A percentile compares a stretch with the other conserved stretches of the same genome.
Conservation (phyloP, 176 grass and related monocot species). For the Oryza coarctata region DNA sequence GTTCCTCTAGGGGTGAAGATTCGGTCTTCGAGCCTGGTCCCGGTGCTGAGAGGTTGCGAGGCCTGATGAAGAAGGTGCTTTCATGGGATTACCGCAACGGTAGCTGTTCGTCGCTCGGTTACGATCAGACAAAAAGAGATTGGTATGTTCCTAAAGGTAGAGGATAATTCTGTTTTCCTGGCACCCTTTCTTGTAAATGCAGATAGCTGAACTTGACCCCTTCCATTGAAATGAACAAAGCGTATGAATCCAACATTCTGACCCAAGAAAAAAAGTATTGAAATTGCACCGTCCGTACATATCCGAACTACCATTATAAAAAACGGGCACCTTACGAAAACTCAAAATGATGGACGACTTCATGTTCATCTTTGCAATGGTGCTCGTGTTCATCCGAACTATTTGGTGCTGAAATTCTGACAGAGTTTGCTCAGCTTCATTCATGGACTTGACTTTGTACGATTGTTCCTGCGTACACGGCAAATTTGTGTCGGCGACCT, state of each 20-base stretch:
- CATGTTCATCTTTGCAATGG: neutral
- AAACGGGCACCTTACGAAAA: neutral
- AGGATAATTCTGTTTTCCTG: conserved; percentile 23
- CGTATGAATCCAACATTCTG: conserved; percentile 21
- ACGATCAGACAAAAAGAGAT: conserved; percentile 82
- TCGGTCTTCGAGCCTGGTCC: conserved; percentile 59
- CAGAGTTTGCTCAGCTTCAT: neutral
- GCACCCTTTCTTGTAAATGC: conserved; percentile 32
- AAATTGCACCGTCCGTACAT: neutral
- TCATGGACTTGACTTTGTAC: neutral
- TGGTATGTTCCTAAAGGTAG: conserved; percentile 54
- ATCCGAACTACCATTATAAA: neutral
- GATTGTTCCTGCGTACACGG: too few species aligned
- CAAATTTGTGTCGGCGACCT: neutral
- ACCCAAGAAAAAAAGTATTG: conserved; percentile 31
- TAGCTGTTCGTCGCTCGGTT: conserved; percentile 68
- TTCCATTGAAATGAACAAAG: conserved; percentile 33
- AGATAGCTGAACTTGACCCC: conserved; percentile 24
- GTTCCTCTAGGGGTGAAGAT: conserved; percentile 57
- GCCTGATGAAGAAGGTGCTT: conserved; percentile 63
- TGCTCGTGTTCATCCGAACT: neutral
- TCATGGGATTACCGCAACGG: conserved; percentile 68
- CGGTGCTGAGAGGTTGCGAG: conserved; percentile 65
- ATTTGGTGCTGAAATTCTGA: neutral
- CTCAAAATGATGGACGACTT: neutral